phyloP scores from a whole-genome alignment of 2,329 filamentous ascomycete genomes.

The Pyrenophora teres region DNA sequence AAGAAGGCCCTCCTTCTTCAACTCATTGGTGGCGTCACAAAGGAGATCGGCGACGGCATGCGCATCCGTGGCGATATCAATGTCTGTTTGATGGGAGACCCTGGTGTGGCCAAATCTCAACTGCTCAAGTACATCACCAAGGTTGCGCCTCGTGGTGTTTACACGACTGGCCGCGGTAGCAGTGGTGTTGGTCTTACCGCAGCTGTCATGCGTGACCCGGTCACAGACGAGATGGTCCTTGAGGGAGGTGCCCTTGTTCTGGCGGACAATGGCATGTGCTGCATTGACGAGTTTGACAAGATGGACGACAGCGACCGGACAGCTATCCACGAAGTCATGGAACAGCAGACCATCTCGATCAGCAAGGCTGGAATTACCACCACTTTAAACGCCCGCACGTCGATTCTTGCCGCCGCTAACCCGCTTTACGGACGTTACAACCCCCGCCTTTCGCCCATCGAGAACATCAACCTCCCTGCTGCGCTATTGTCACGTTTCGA shows the following conservation, averaged over 20 bases:
- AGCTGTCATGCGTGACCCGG: constrained; percentile 81
- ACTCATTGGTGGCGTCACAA: constrained; percentile 92
- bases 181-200: constrained; percentile 82
- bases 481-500: constrained; percentile 97
- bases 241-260: constrained; percentile 80
- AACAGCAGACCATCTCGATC: constrained; percentile 84
- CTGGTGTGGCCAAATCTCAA: constrained; percentile 99
- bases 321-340: constrained; percentile 87
- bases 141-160: constrained; percentile 89
- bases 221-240: constrained; percentile 83
- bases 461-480: constrained; percentile 99
- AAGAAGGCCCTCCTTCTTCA: constrained; percentile 97
- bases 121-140: constrained; percentile 98
- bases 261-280: constrained; percentile 83
- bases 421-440: constrained; percentile 98
- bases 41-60: constrained; percentile 98
- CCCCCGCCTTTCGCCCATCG: constrained; percentile 92
- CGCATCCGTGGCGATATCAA: constrained; percentile 99
- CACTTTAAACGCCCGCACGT: constrained; percentile 92
- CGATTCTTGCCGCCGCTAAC: constrained; percentile 94
- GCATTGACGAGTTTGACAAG: constrained; percentile 87
- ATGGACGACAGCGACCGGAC: constrained; percentile 85
- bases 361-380: constrained; percentile 95
- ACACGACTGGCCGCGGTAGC: constrained; percentile 80
- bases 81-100: constrained; percentile 98